A percentile compares a stretch with the other conserved stretches of the same genome.
phyloP scores from a whole-genome alignment of 2,329 filamentous ascomycete species.

The Fonsecaea pugnacius region DNA sequence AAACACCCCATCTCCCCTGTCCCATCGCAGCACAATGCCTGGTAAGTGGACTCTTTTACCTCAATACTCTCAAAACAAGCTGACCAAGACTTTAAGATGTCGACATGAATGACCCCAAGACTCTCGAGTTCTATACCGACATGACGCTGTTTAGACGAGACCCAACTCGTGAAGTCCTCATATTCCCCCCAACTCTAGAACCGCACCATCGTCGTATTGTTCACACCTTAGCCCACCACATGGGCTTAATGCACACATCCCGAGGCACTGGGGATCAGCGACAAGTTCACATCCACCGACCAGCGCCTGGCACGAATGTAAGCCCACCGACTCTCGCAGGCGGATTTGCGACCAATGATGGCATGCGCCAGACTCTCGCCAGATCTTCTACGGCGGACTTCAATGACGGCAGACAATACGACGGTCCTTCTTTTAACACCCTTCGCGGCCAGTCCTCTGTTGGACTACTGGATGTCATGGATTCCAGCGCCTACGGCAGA shows the following conservation, averaged over 20 bases:
- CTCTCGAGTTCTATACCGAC: constrained; percentile 86
- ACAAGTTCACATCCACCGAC: constrained; percentile 82
- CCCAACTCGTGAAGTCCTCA: constrained; percentile 73
- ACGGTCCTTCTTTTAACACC: constrained; percentile 65
- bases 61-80: constrained; percentile 23
- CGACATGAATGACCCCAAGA: constrained; percentile 88
- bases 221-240: constrained; percentile 92
- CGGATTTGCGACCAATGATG: constrained; percentile 67
- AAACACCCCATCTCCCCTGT: constrained; percentile 70
- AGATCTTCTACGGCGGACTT: constrained; percentile 98
- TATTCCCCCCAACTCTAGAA: constrained; percentile 79
- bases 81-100: constrained; percentile 63
- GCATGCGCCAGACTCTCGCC: constrained; percentile 81
- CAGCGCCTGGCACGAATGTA: constrained; percentile 55
- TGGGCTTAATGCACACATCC: constrained; percentile 88
- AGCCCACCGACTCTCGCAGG: constrained; percentile 60
- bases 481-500: constrained; percentile 69
- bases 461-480: constrained; percentile 82
- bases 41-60: constrained; percentile 42
- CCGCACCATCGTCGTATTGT: constrained; percentile 86
- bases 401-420: constrained; percentile 76
- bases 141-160: constrained; percentile 87
- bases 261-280: constrained; percentile 85
- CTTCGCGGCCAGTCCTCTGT: constrained; percentile 77
- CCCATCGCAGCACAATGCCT: constrained; percentile 54